Base-by-base conservation (phyloP, 139 green algal genomes). In the Ettlia oleoabundans region DNA sequence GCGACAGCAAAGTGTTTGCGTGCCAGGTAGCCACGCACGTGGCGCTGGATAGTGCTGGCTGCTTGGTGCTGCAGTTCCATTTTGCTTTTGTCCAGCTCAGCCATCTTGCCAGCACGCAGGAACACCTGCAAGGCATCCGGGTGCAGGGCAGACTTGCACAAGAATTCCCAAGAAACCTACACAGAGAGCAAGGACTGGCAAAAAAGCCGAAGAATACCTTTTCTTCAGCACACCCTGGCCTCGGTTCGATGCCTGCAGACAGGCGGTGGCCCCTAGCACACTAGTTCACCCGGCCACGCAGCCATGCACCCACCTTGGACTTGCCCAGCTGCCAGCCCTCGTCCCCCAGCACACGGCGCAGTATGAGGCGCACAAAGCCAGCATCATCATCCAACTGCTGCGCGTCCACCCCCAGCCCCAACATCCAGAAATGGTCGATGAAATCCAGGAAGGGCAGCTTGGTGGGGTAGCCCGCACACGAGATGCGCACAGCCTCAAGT, bases 401-500 rank as follows among this genome's bases (percentile, higher is more conserved):
- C 81, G 87, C 84, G 80, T 89, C 51, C n/a, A n/a, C n/a, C 68
- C 94, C 84, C 0, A 92, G 89, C n/a, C 83, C 88, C 43, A 99
- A 90, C 52, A 90, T 88, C 91, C 93, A 97, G 88, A 98, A 99
- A 84, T 97, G 92, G 80, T 98, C 96, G 26, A 97, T 91, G 91
- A 99, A 99, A 67, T 98, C 96, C 26, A 90, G 83, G 82, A 95
- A 98, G 4, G 83, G 87, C 24, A 88, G 86, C 81, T 97, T 96
- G 43, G 94, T 95, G 64, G 96, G 96, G 88, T 97, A 99, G 66
- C 96, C 96, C 5, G 97, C 97, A 78, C 92, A 98, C 76, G 84
- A 93, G 89, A 99, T 99, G 85, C 97, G 93, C 55, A 99, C 94
- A 1, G 97, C 97, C 92, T 99, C 97, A 81, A 99, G 90, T 68